phyloP scores from a whole-genome alignment of 1,284 basidiomycete genomes.

The Cryptococcus sp. region DNA sequence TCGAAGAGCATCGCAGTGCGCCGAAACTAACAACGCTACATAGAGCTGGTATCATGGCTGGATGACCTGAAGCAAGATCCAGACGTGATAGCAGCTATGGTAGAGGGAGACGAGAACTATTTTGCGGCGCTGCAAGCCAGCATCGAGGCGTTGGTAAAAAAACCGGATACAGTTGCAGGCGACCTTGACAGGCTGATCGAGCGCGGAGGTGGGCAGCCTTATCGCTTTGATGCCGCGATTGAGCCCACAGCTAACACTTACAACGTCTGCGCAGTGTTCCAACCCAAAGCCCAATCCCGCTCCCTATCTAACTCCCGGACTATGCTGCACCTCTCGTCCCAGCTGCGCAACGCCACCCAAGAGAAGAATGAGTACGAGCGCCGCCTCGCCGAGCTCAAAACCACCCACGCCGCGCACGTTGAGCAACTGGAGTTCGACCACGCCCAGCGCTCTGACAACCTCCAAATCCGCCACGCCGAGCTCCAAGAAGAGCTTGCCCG shows the following conservation, averaged over 20 bases:
- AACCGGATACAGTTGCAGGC: slow-evolving; percentile 70
- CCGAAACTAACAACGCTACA: slow-evolving; percentile 11
- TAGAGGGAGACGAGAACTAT: slow-evolving; percentile 47
- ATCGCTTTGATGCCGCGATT: neutral
- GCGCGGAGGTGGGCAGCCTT: slow-evolving; percentile 60
- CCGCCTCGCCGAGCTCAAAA: slow-evolving; percentile 26
- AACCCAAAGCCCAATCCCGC: slow-evolving; percentile 3
- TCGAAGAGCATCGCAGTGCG: neutral
- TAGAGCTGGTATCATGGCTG: slow-evolving; percentile 61
- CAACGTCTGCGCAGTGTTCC: slow-evolving; percentile 3
- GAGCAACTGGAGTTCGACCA: slow-evolving; percentile 63
- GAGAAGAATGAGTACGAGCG: slow-evolving; percentile 25
- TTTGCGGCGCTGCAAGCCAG: slow-evolving; percentile 60
- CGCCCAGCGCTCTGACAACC: slow-evolving; percentile 59
- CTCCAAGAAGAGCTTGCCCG: slow-evolving; percentile 51
- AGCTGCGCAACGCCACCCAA: slow-evolving; percentile 12
- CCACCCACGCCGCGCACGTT: slow-evolving; percentile 54
- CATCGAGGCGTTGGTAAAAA: slow-evolving; percentile 64
- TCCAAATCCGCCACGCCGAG: slow-evolving; percentile 67
- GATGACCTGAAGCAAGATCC: slow-evolving; percentile 52
- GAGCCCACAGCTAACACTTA: neutral
- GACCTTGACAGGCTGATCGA: slow-evolving; percentile 78
- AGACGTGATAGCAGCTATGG: slow-evolving; percentile 27
- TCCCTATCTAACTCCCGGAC: slow-evolving; percentile 11
- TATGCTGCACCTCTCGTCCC: slow-evolving; percentile 9